Evolutionary conservation across 768 basidiomycete genomes (phyloP).

Genomic region (Kwoniella europaea): DNA sequence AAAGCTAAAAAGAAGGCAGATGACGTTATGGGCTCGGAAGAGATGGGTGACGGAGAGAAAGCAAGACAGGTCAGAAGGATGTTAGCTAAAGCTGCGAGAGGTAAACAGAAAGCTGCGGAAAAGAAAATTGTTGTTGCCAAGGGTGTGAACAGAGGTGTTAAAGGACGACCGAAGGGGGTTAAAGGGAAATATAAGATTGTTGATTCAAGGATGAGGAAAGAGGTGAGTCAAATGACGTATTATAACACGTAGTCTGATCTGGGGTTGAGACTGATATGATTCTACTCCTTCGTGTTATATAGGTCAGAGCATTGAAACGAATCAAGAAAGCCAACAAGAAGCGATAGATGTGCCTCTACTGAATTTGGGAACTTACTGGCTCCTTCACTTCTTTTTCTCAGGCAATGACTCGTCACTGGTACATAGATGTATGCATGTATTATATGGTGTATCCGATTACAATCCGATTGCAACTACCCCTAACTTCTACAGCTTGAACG

Average conservation of each 20-base stretch:
- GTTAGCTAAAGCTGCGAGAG: slow-evolving; percentile 63
- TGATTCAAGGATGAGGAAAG: slow-evolving; percentile 87
- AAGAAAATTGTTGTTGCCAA: slow-evolving; percentile 90
- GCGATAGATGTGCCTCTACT: slow-evolving; percentile 22
- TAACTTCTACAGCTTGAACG: neutral
- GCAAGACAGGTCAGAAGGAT: slow-evolving; percentile 90
- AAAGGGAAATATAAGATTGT: slow-evolving; percentile 96
- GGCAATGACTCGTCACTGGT: neutral
- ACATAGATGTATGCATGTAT: slow-evolving; percentile 25
- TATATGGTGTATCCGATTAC: slow-evolving; percentile 9
- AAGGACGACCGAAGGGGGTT: slow-evolving; percentile 92
- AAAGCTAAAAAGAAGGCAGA: slow-evolving; percentile 96
- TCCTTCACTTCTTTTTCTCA: neutral
- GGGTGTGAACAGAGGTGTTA: slow-evolving; percentile 83
- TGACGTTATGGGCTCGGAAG: slow-evolving; percentile 74
- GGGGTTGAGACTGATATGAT: neutral
- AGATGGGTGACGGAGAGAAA: slow-evolving; percentile 94
- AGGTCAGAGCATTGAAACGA: slow-evolving; percentile 84
- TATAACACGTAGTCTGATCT: neutral
- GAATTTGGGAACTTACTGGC: neutral
- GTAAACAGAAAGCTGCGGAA: slow-evolving; percentile 65
- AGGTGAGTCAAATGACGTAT: slow-evolving; percentile 29
- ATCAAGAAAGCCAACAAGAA: slow-evolving; percentile 73
- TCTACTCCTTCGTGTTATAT: slow-evolving; percentile 12
- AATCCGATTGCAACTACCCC: neutral